Evolutionary conservation across 352 stramenopile genomes (phyloP), one percentile per base, ranked within the genome.

Genomic region (Pythium aristosporum): DNA sequence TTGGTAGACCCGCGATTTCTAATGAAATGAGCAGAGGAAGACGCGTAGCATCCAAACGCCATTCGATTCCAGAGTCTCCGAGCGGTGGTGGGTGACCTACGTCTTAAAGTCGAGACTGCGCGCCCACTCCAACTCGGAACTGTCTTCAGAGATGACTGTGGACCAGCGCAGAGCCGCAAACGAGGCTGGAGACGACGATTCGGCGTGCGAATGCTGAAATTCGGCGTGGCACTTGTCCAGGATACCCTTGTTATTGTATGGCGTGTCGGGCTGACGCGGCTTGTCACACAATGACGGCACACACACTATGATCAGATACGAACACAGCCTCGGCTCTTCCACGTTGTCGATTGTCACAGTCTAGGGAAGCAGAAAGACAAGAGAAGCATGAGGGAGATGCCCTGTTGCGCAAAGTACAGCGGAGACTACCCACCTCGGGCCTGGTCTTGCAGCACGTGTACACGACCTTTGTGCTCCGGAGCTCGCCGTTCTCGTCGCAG

Each of bases 41-140:
- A 16, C 47, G 20, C 56, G 43, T 52, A n/a, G 18, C 43, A 49
- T 20, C 42, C 7, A 53, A 50, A 23, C 18, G 39, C 49, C 12
- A 18, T 50, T 39, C 36, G 41, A 54, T 53, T 49, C 32, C 32
- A 37, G 11, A 8, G 52, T 43, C 28, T 25, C 42, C 34, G 8
- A 39, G 7, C 34, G 11, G 34, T 39, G 34, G 34, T 13, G 2
- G 34, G 34, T 21, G 9, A 2, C n/a, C 63, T 78, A 86, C 18
- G 61, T 74, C 21, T 80, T 80, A 36, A 94, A 82, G 59, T 91
- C 70, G 75, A 94, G 79, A 52, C 71, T 76, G 36, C 80, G 71
- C 49, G 81, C 76, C 85, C 85, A 96, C n/a, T 88, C 82, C 48
- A 96, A 65, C 56, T 96, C 87, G 54, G 83, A 91, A 66, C 83